Evolutionary conservation across 345 rosid genomes (phyloP), one percentile per base, ranked within the genome.

Genomic region (Salix arbutifolia): DNA sequence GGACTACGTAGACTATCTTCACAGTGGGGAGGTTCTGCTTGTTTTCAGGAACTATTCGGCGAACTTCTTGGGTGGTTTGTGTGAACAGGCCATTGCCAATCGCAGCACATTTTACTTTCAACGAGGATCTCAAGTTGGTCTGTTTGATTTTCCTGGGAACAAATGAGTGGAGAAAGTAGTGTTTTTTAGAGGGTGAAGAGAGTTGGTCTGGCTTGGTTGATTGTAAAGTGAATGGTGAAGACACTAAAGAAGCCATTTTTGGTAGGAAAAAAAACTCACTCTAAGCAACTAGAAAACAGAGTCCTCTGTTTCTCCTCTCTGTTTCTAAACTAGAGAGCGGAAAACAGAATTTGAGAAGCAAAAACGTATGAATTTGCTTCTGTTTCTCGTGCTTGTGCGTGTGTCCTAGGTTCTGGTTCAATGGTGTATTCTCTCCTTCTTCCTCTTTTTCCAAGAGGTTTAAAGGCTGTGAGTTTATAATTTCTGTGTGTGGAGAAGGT

Each of bases 41-140:
- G 6, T 88, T 87, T 65, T 87, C 90, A 6, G 98, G 97, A 19
- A 96, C 94, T 3, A 96, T 84, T 76, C 99, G 86, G 18, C 98
- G 97, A 69, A 93, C 99, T 74, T 96, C 99, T 2, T 80, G 98
- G 23, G 93, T 83, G 0, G 98, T 96, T 74, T 96, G 99, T 12
- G 99, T 96, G 90, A 96, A 96, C 38, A 96, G 92, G 28, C 99
- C 99, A 76, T 93, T 96, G 48, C 99, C 99, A 13, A 87, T 76
- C 5, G 84, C 90, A 3, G 88, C 81, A 28, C 96, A 93, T 84
- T 89, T 92, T 46, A 90, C 83, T 42, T 75, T 91, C 73, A 83
- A 28, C 72, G 85, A 60, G 26, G 90, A 84, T 75, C 85, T 92
- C 16, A 86, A 44, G 81, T 3, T 75, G 75, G 69, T 60, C 60